Evolutionary conservation across 495 filamentous ascomycete species (phyloP).

Genomic region (Haplographium delicatum): DNA sequence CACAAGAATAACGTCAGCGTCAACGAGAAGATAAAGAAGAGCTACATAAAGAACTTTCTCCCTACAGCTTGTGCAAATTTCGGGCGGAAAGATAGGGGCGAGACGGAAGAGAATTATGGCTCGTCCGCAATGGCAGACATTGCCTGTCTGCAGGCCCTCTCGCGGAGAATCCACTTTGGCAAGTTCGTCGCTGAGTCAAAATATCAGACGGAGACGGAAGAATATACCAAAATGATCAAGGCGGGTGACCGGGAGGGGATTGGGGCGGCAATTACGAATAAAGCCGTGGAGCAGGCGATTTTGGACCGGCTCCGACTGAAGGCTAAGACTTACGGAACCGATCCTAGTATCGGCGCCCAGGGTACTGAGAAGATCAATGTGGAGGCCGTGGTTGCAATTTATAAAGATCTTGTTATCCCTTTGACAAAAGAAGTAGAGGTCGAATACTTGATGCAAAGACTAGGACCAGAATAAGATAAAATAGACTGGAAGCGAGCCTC

Average conservation of each 20-base stretch:
- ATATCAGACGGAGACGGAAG: slow-evolving; percentile 77
- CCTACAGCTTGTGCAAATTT: slow-evolving; percentile 73
- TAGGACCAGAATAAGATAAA: slow-evolving; percentile 41
- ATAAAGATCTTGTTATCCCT: slow-evolving; percentile 92
- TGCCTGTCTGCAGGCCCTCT: slow-evolving; percentile 82
- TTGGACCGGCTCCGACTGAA: slow-evolving; percentile 83
- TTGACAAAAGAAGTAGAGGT: slow-evolving; percentile 97
- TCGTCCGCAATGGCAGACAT: slow-evolving; percentile 91
- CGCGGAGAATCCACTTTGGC: slow-evolving; percentile 90
- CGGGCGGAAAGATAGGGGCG: slow-evolving; percentile 71
- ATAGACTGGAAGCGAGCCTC: background rate
- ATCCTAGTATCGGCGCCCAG: slow-evolving; percentile 57
- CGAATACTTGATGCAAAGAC: slow-evolving; percentile 92
- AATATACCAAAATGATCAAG: slow-evolving; percentile 74
- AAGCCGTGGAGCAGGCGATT: slow-evolving; percentile 85
- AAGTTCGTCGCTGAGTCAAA: slow-evolving; percentile 99
- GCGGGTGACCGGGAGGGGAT: slow-evolving; percentile 74
- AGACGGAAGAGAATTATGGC: slow-evolving; percentile 91
- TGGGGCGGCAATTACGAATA: slow-evolving; percentile 84
- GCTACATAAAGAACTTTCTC: slow-evolving; percentile 78
- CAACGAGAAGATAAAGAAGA: slow-evolving; percentile 78
- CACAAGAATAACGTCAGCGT: slow-evolving; percentile 89
- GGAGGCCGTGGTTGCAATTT: slow-evolving; percentile 91
- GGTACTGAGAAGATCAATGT: slow-evolving; percentile 72
- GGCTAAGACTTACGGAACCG: slow-evolving; percentile 91